phyloP scores from a whole-genome alignment of 1,139 yeast genomes.

The Hyphopichia fennica region DNA sequence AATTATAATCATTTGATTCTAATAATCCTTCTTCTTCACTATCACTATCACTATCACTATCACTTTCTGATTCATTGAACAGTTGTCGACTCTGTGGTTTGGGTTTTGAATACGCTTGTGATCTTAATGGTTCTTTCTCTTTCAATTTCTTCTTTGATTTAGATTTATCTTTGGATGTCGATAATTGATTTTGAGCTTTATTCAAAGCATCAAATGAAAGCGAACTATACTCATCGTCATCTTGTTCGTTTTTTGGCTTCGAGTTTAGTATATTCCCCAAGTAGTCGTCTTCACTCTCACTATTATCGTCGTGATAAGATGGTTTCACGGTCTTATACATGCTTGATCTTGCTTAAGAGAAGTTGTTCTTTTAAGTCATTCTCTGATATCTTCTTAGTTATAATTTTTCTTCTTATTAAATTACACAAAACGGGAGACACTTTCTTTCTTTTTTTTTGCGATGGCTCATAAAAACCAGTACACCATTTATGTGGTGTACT shows the following conservation, averaged over 20 bases:
- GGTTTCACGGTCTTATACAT: constrained; percentile 7
- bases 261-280: constrained; percentile 1
- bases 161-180: constrained; percentile 24
- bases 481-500: too few species aligned
- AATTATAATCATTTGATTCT: background rate
- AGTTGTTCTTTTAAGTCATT: too few species aligned
- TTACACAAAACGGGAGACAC: too few species aligned
- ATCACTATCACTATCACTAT: constrained; percentile 9
- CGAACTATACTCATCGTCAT: constrained; percentile 12
- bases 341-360: too few species aligned
- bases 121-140: background rate
- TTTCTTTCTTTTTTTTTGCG: too few species aligned
- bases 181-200: constrained; percentile 53
- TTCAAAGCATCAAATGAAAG: constrained; percentile 62
- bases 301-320: constrained; percentile 9
- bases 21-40: constrained; percentile 4
- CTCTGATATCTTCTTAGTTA: too few species aligned
- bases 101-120: too few species aligned
- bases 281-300: constrained; percentile 5
- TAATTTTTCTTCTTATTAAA: too few species aligned
- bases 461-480: too few species aligned
- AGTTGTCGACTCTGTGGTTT: background rate
- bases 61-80: background rate
- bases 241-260: constrained; percentile 4
- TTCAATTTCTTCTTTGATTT: constrained; percentile 6